Conservation (phyloP, 1,284 basidiomycete species). For the Marasmius fiardii region DNA sequence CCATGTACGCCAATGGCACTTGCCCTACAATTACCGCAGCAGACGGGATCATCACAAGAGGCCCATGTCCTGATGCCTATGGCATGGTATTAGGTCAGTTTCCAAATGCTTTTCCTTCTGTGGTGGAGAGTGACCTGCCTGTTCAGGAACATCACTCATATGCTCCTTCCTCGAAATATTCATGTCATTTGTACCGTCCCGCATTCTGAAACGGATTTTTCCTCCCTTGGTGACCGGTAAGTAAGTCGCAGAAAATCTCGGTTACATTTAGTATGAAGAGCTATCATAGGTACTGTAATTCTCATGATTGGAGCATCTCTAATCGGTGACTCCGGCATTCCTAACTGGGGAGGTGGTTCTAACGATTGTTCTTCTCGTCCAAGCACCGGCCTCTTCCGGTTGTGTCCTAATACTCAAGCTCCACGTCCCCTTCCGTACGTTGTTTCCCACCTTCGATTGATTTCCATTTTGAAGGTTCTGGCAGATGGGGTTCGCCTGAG, state of each 20-base stretch:
- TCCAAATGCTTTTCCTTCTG: slow-evolving; percentile 12
- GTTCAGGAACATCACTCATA: slow-evolving; percentile 68
- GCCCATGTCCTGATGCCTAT: slow-evolving; percentile 77
- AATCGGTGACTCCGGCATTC: slow-evolving; percentile 70
- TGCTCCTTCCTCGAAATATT: slow-evolving; percentile 81
- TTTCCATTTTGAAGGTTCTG: background rate
- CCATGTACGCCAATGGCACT: slow-evolving; percentile 77
- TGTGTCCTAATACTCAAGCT: slow-evolving; percentile 69
- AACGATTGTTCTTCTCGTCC: slow-evolving; percentile 64
- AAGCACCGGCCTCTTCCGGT: slow-evolving; percentile 57
- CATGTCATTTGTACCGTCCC: slow-evolving; percentile 70
- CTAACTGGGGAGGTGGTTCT: slow-evolving; percentile 82
- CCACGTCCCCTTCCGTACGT: slow-evolving; percentile 47
- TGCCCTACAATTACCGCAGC: slow-evolving; percentile 59
- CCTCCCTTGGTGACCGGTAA: slow-evolving; percentile 78
- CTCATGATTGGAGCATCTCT: slow-evolving; percentile 77
- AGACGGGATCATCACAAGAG: slow-evolving; percentile 60
- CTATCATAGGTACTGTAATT: slow-evolving; percentile 67
- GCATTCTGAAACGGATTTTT: slow-evolving; percentile 66
- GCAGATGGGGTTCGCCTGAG: slow-evolving; percentile 74
- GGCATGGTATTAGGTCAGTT: slow-evolving; percentile 67
- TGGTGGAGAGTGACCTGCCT: background rate
- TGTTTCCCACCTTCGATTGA: slow-evolving; percentile 4
- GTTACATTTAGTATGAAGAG: background rate
- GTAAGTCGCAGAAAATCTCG: slow-evolving; percentile 12